Evolutionary conservation across 768 basidiomycete species (phyloP).

Genomic region (Rhodotorula sphaerocarpa): DNA sequence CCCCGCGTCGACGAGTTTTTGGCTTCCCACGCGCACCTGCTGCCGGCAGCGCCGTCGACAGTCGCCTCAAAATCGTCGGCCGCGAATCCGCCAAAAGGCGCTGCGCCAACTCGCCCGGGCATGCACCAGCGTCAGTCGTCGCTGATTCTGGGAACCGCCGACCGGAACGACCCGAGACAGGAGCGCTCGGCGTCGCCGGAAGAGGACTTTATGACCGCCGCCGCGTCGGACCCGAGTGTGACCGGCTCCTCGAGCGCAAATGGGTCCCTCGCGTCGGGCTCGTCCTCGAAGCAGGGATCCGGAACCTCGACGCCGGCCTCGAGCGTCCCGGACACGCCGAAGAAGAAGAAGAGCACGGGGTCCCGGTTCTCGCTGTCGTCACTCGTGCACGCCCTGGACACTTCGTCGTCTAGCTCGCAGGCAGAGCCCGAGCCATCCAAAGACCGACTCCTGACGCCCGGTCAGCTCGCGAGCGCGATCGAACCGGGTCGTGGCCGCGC

Average conservation of each 20-base stretch:
- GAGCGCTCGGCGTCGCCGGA: too few species aligned
- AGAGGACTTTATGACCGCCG: too few species aligned
- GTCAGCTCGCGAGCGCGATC: not conserved
- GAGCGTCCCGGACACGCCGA: not conserved
- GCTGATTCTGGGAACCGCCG: not conserved
- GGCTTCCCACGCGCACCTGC: slow-evolving; percentile 11
- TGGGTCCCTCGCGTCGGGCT: too few species aligned
- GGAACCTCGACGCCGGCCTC: not conserved
- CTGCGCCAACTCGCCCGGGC: too few species aligned
- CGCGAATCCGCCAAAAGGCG: not conserved
- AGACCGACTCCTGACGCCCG: slow-evolving; percentile 4
- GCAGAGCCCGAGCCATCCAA: not conserved
- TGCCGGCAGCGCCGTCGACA: not conserved
- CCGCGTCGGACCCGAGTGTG: too few species aligned
- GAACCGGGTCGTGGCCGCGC: not conserved
- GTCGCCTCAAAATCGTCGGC: not conserved
- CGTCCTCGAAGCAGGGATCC: not conserved
- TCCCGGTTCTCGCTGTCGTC: slow-evolving; percentile 18
- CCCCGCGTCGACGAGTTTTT: slow-evolving; percentile 18
- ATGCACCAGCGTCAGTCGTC: not conserved
- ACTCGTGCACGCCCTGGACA: slow-evolving; percentile 6
- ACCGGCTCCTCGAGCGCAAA: not conserved
- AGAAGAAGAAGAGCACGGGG: slow-evolving; percentile 12
- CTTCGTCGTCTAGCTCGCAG: not conserved
- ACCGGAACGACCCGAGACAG: not conserved